These are phyloP conservation scores for Tetraselmis chui DNA, from an alignment of 139 green algal species.

Conservation along the genomic window DNA sequence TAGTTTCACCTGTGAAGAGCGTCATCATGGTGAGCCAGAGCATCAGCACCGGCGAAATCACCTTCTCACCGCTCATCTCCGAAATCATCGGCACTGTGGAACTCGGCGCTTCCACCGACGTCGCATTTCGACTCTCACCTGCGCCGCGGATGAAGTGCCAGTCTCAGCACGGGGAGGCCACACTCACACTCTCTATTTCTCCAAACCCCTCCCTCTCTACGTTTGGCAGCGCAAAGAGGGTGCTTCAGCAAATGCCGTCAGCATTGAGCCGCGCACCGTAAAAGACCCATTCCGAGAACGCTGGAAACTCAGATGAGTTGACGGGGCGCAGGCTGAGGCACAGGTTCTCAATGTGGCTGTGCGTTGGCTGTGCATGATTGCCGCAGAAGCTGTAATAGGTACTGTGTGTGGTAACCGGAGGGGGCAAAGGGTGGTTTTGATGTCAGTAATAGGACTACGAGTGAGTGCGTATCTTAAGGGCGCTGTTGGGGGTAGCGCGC, in stretches of 20 bases:
- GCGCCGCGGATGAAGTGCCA: too few species aligned
- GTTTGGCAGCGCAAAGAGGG: too few species aligned
- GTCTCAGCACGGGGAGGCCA: too few species aligned
- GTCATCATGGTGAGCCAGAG: constrained; percentile 76
- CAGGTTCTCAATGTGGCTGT: neutral
- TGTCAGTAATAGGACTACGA: neutral
- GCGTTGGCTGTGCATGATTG: constrained; percentile 23
- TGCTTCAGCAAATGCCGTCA: too few species aligned
- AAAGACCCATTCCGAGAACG: constrained; percentile 63
- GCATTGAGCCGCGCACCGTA: too few species aligned
- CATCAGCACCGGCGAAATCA: constrained; percentile 70
- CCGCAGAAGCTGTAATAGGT: constrained; percentile 75
- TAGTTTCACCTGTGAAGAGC: constrained; percentile 60
- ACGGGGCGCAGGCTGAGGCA: constrained; percentile 56
- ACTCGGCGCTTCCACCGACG: too few species aligned
- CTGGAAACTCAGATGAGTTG: constrained; percentile 43
- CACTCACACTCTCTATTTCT: too few species aligned
- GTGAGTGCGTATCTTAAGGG: too few species aligned
- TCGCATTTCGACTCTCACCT: too few species aligned
- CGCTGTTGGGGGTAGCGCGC: neutral
- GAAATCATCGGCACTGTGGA: too few species aligned
- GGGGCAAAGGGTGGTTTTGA: neutral
- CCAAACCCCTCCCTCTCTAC: too few species aligned
- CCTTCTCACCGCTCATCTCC: constrained; percentile 24
- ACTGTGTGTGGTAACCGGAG: constrained; percentile 29